Base-by-base conservation (phyloP, 2,329 filamentous ascomycete species). In the Arthroderma sp. region DNA sequence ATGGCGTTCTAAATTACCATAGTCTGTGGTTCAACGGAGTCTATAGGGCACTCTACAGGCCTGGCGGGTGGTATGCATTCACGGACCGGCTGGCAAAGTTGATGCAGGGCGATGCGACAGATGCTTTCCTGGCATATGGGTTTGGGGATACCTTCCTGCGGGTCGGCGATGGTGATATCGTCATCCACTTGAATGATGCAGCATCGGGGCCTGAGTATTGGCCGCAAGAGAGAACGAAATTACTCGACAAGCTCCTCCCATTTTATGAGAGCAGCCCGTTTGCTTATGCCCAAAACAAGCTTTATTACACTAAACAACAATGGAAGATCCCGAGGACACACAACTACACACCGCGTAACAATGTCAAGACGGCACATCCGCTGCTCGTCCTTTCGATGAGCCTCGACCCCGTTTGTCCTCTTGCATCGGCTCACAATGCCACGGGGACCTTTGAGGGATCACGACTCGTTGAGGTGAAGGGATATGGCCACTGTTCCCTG, bases 11-110 rank as follows among this genome's bases (percentile, higher is more conserved):
- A 2, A 15, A 36, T 10, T 36, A 36, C 34, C 34, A 36, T 36
- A 36, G 34, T 9, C 9, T 36, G 9, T 36, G 34, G 34, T 36
- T 36, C 34, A 36, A 36, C 3, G 34, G 34, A 10, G 34, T 36
- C n/a, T 36, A 36, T 36, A 36, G 34, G 34, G 34, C 34, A 3
- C 34, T 36, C 8, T 36, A 36, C 34, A 36, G 34, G 9, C 34
- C 34, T n/a, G 57, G 63, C 0, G 69, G 72, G 0, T 83, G 80
- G 62, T 74, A 71, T 56, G 58, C 59, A 11, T 73, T 72, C 47
- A 61, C 63, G 40, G 71, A 70, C 4, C 70, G 75, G n/a, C 8
- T 36, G 5, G 34, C 34, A n/a, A 36, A 36, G 34, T 15, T 36
- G 34, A 36, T 36, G 34, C 34, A 36, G 22, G 34, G 34, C 2